Evolutionary conservation across 1,284 basidiomycete species (phyloP), one percentile per base, ranked within the genome.

Genomic region (Leccinum pachyderme): DNA sequence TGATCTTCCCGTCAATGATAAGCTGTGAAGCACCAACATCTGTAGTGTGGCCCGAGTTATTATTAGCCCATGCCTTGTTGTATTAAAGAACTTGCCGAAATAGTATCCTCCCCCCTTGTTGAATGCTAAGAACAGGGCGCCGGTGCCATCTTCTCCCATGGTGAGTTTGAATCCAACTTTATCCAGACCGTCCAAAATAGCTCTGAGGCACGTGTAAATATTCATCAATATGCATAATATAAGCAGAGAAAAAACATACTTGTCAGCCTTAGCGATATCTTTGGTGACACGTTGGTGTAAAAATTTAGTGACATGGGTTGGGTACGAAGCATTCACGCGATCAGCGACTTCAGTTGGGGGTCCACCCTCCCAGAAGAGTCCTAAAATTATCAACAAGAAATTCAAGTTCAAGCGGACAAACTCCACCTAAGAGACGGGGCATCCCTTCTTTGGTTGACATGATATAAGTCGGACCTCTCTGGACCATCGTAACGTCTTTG

Each of bases 1-100:
- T 89, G 72, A 92, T 89, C 63, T 86, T 83, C 28, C 83, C 82
- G 54, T 89, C 83, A 28, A 82, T 77, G 61, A 91, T 81, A 55
- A 82, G 69, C 64, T 85, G 78, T 55, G 81, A 83, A 24, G 79
- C 83, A 53, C 87, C 89, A 35, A 81, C 80, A 57, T 89, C 86
- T 74, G 75, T 8, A 33, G 7, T 25, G 18, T 15, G 7, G 9
- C 2, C 2, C 27, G 22, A 35, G 25, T 2, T 25, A n/a, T 35
- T 25, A 29, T 47, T 45, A 8, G 1, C 24, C 12, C 32, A 7
- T 37, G 6, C 13, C 15, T 31, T 0, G 43, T 46, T 29, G 3
- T 2, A 35, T 6, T 28, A 15, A 31, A 55, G 13, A 35, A 59
- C 72, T 9, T 48, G 72, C 77, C 77, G 7, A 78, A 61, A 58